A percentile compares a stretch with the other conserved stretches of the same genome.
Conservation (phyloP, 1,139 yeast species). For the Magnusiomyces sp. region DNA sequence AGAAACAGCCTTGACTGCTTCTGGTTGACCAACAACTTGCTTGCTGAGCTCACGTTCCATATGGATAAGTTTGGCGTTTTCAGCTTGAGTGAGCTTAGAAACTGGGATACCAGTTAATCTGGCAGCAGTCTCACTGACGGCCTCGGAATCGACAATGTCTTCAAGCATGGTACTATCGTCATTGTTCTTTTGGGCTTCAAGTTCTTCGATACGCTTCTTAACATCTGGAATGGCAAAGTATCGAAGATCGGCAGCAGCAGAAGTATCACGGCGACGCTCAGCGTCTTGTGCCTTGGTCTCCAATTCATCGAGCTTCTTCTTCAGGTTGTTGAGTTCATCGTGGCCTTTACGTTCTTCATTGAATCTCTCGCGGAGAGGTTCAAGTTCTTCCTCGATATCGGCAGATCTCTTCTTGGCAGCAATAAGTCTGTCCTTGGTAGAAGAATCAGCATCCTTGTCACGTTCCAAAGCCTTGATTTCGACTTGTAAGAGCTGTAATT, state of each 20-base stretch:
- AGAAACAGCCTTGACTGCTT: conserved; percentile 92
- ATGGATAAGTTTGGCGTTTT: conserved; percentile 81
- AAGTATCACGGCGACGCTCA: conserved; percentile 92
- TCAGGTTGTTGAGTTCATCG: conserved; percentile 79
- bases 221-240: conserved; percentile 95
- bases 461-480: conserved; percentile 96
- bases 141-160: conserved; percentile 88
- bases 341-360: conserved; percentile 86
- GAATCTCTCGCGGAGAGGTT: conserved; percentile 79
- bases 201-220: conserved; percentile 59
- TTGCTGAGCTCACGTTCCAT: conserved; percentile 83
- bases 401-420: conserved; percentile 75
- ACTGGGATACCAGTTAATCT: conserved; percentile 98
- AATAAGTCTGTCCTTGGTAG: conserved; percentile 78
- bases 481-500: conserved; percentile 81
- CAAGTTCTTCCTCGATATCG: conserved; percentile 72
- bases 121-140: conserved; percentile 95
- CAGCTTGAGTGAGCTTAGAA: conserved; percentile 90
- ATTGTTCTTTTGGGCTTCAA: conserved; percentile 67
- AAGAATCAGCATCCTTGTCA: conserved; percentile 81
- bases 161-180: conserved; percentile 56
- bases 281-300: conserved; percentile 93
- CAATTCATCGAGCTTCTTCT: conserved; percentile 84
- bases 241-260: conserved; percentile 89
- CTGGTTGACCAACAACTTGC: conserved; percentile 91